Base-by-base conservation (phyloP, 352 stramenopile species). In the Pilasporangium apinafurcum region DNA sequence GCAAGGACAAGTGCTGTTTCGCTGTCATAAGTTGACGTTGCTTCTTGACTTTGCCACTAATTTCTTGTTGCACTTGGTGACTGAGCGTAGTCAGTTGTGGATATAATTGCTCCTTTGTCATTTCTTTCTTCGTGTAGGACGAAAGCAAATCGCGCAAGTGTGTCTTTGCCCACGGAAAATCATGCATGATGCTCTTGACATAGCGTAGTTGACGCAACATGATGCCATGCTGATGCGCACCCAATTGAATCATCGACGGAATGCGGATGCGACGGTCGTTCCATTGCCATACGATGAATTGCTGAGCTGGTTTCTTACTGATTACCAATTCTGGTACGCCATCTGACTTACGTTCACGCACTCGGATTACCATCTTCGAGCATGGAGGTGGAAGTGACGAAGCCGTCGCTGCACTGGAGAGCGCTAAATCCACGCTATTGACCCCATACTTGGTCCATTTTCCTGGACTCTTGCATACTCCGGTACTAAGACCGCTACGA, bases 181-280 rank as follows among this genome's bases (percentile, higher is more conserved):
- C 71, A 40, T 89, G 72, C 79, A 89, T 92, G 35, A 86, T 75
- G 7, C 64, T 70, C 55, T 88, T 89, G 30, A 92, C 67, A 53
- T 84, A 92, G n/a, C 79, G 76, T 17, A 92, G 45, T 37, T 92
- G 79, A 2, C 65, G 59, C n/a, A 92, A 33, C 79, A 92, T 92
- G 37, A 92, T 65, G 5, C 69, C 65, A 35, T 92, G 79, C 48
- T 92, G 79, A 7, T 83, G 65, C 28, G 79, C 76, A 0, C 79
- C 79, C 24, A 92, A 62, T 35, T 69, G 46, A 28, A 86, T 76
- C 44, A 60, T 54, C 42, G 71, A 59, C 3, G 72, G 71, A 10
- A 76, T 57, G 8, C 69, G 66, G 34, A 83, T 40, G 13, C 73
- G 66, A 9, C 68, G 65, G 44, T 88, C 65, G 14, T 73, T 68